Conservation (phyloP, 768 basidiomycete species). For the Hortiboletus flavorubellus region DNA sequence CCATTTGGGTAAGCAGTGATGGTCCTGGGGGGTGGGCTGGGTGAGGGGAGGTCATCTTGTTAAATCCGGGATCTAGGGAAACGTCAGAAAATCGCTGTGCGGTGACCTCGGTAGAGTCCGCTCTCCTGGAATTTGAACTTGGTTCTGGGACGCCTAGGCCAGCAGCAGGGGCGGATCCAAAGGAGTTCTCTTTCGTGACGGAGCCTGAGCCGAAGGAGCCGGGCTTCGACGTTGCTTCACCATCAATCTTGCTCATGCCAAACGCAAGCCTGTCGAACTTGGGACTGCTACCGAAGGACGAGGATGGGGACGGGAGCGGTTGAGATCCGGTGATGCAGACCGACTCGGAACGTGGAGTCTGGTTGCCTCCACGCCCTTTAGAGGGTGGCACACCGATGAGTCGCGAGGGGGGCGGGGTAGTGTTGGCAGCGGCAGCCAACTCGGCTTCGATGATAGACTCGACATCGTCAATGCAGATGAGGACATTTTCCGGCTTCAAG, state of each 20-base stretch:
- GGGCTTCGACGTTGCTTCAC: constrained; percentile 35
- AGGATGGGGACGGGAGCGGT: constrained; percentile 84
- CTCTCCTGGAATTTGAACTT: constrained; percentile 20
- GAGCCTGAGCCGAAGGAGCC: constrained; percentile 30
- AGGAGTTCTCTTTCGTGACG: constrained; percentile 18
- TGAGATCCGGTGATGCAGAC: constrained; percentile 90
- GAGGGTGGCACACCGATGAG: constrained; percentile 92
- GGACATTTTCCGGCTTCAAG: constrained; percentile 96
- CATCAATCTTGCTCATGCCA: constrained; percentile 88
- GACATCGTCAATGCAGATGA: constrained; percentile 96
- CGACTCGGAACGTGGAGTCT: constrained; percentile 83
- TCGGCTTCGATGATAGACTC: constrained; percentile 89
- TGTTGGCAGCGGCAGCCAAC: constrained; percentile 44
- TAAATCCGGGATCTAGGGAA: constrained; percentile 38
- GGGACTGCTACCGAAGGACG: constrained; percentile 66
- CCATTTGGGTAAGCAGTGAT: constrained; percentile 72
- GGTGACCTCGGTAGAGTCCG: constrained; percentile 41
- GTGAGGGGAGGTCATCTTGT: constrained; percentile 37
- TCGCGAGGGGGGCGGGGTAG: constrained; percentile 44
- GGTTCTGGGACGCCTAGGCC: constrained; percentile 11
- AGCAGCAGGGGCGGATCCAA: constrained; percentile 17
- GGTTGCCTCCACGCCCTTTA: constrained; percentile 92
- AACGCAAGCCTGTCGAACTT: constrained; percentile 87
- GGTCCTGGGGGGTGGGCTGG: constrained; percentile 51
- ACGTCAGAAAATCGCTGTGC: constrained; percentile 52